A percentile compares a stretch with the other conserved stretches of the same genome.
These are phyloP conservation scores for Exophiala sp. DNA, from an alignment of 2,329 filamentous ascomycete species.

Conservation along the genomic window DNA sequence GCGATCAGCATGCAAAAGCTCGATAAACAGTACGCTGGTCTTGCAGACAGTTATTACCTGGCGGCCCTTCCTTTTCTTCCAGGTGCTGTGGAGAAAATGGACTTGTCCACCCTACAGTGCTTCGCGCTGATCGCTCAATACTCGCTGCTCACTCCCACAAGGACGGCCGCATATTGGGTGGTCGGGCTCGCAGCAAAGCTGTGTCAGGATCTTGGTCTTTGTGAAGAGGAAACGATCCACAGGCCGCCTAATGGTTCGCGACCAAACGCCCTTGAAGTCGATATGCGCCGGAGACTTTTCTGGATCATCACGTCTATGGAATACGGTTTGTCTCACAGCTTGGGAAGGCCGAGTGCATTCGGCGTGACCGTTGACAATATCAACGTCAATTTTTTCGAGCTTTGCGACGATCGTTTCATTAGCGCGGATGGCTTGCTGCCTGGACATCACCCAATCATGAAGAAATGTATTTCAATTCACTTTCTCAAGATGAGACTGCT, in stretches of 20 bases:
- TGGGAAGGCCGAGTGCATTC: constrained; percentile 83
- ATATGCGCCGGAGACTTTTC: constrained; percentile 82
- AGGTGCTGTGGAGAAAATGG: constrained; percentile 78
- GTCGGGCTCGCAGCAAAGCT: constrained; percentile 83
- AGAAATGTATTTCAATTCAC: constrained; percentile 86
- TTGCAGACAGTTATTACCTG: constrained; percentile 93
- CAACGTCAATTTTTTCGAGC: constrained; percentile 79
- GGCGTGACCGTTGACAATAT: constrained; percentile 78
- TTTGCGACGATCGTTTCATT: constrained; percentile 79
- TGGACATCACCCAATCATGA: constrained; percentile 67
- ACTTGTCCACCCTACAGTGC: constrained; percentile 85
- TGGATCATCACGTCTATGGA: constrained; percentile 91
- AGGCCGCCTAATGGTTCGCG: constrained; percentile 57
- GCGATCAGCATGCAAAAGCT: constrained; percentile 94
- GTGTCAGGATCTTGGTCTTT: constrained; percentile 81
- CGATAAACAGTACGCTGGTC: constrained; percentile 81
- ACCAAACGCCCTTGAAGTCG: constrained; percentile 70
- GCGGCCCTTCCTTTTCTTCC: constrained; percentile 83
- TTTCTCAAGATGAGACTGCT: constrained; percentile 87
- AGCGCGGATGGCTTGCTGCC: constrained; percentile 70
- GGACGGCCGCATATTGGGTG: constrained; percentile 90
- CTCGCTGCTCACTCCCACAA: constrained; percentile 84
- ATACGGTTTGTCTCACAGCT: constrained; percentile 77
- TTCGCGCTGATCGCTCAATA: constrained; percentile 85
- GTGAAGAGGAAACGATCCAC: constrained; percentile 82